Conservation (phyloP, 1,284 basidiomycete genomes). For the Ustilago esculenta region DNA sequence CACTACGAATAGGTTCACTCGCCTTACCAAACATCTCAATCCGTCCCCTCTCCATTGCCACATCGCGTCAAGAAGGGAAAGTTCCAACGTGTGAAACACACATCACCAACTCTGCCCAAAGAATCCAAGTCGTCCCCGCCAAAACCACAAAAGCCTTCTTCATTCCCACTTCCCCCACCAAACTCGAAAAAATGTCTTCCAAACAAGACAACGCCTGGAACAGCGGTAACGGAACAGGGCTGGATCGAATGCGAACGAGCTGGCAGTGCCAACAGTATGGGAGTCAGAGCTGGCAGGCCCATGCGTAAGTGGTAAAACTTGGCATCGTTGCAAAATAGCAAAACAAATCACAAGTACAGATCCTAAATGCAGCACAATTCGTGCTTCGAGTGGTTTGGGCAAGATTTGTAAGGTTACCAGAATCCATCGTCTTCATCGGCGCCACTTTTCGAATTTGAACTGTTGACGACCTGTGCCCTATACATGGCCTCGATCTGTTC, state of each 20-base stretch:
- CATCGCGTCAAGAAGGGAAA: background rate
- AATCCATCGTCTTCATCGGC: slow-evolving; percentile 83
- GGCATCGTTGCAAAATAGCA: too few relatives aligned
- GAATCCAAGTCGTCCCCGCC: slow-evolving; percentile 35
- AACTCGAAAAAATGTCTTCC: background rate
- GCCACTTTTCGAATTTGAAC: slow-evolving; percentile 73
- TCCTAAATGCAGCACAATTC: too few relatives aligned
- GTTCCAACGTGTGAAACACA: slow-evolving; percentile 49
- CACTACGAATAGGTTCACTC: slow-evolving; percentile 40
- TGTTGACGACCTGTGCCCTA: slow-evolving; percentile 78
- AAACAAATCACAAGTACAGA: too few relatives aligned
- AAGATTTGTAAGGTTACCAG: too few relatives aligned
- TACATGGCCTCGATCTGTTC: slow-evolving; percentile 98
- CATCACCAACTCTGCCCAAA: slow-evolving; percentile 31
- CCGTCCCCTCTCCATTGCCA: background rate
- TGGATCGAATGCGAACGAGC: background rate
- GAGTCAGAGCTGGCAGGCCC: slow-evolving; percentile 3
- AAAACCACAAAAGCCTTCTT: slow-evolving; percentile 26
- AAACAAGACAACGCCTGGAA: too few relatives aligned
- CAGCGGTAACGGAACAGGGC: too few relatives aligned
- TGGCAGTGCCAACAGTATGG: slow-evolving; percentile 7
- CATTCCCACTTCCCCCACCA: slow-evolving; percentile 10
- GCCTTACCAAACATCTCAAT: slow-evolving; percentile 7
- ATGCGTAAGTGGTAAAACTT: too few relatives aligned
- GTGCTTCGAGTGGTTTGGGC: too few relatives aligned